These are phyloP conservation scores for Meripilus lineatus DNA, from an alignment of 1,284 basidiomycete genomes.

Conservation along the genomic window DNA sequence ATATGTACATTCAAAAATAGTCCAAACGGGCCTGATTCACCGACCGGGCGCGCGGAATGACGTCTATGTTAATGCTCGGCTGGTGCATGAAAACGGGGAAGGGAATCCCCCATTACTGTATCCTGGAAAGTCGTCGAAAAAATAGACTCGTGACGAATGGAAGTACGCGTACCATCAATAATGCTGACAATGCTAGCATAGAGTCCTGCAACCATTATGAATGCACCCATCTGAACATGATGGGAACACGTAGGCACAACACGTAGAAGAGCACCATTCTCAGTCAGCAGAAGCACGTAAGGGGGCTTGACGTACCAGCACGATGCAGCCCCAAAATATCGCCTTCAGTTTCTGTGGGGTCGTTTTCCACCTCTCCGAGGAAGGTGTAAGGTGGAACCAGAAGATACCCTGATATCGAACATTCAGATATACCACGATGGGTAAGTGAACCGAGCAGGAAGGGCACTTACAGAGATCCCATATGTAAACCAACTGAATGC, in stretches of 20 bases:
- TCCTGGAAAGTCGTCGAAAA: constrained; percentile 7
- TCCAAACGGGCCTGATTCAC: too few relatives aligned
- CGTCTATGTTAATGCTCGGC: too few relatives aligned
- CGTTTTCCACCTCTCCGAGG: constrained; percentile 21
- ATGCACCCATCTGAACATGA: constrained; percentile 19
- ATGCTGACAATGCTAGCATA: constrained; percentile 27
- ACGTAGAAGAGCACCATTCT: background rate
- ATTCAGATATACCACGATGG: background rate
- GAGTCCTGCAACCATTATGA: constrained; percentile 30
- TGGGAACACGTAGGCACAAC: background rate
- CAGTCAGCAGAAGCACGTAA: background rate
- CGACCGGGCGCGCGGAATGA: too few relatives aligned
- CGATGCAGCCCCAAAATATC: constrained; percentile 22
- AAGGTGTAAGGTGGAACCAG: constrained; percentile 27
- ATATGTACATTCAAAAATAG: too few relatives aligned
- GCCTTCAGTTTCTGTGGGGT: constrained; percentile 19
- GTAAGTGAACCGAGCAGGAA: background rate
- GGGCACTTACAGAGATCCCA: constrained; percentile 22
- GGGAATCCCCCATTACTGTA: constrained; percentile 16
- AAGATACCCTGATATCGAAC: constrained; percentile 21
- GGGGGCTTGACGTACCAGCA: constrained; percentile 19
- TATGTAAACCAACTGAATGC: constrained; percentile 27
- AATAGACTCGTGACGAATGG: background rate
- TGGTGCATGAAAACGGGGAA: constrained; percentile 16
- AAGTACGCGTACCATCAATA: constrained; percentile 19